Percentiles rank a stretch among this genome's conserved stretches.
Evolutionary conservation across 2,329 filamentous ascomycete genomes (phyloP).

Genomic region (Fragosphaeria purpurea): DNA sequence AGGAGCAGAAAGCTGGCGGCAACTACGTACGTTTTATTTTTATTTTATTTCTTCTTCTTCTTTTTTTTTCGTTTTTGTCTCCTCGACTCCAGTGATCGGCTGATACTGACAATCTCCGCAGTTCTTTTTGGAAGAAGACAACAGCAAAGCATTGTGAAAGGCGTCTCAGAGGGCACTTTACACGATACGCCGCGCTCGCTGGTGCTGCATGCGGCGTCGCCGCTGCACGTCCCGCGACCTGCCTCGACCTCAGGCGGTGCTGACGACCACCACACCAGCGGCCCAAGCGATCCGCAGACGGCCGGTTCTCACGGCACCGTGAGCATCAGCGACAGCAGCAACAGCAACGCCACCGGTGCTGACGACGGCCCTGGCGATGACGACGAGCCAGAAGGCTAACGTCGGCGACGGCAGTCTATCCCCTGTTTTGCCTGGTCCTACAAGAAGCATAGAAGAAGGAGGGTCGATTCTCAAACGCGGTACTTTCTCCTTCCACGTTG

Average conservation of each 20-base stretch:
- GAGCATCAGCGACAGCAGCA: neutral
- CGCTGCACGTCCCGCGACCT: constrained; percentile 6
- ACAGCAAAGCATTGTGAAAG: constrained; percentile 51
- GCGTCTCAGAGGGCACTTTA: constrained; percentile 37
- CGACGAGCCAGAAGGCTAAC: constrained; percentile 55
- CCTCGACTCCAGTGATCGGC: neutral
- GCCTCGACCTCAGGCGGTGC: constrained; percentile 9
- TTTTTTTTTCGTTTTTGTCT: neutral
- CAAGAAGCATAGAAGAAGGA: constrained; percentile 12
- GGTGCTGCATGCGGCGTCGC: neutral
- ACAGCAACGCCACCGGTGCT: neutral
- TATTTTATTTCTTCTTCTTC: neutral
- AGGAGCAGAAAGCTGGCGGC: constrained; percentile 88
- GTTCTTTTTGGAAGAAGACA: constrained; percentile 88
- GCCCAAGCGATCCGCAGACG: neutral
- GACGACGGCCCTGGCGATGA: constrained; percentile 24
- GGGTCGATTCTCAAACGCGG: neutral
- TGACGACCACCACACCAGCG: constrained; percentile 22
- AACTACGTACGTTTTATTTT: constrained; percentile 63
- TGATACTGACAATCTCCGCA: constrained; percentile 22
- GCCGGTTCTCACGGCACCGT: neutral
- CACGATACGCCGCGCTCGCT: neutral
- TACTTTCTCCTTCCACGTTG: constrained; percentile 7
- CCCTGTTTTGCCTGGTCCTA: constrained; percentile 55
- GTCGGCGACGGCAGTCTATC: constrained; percentile 50